These are phyloP conservation scores for Flammula alnicola DNA, from an alignment of 1,284 basidiomycete species.

Conservation along the genomic window DNA sequence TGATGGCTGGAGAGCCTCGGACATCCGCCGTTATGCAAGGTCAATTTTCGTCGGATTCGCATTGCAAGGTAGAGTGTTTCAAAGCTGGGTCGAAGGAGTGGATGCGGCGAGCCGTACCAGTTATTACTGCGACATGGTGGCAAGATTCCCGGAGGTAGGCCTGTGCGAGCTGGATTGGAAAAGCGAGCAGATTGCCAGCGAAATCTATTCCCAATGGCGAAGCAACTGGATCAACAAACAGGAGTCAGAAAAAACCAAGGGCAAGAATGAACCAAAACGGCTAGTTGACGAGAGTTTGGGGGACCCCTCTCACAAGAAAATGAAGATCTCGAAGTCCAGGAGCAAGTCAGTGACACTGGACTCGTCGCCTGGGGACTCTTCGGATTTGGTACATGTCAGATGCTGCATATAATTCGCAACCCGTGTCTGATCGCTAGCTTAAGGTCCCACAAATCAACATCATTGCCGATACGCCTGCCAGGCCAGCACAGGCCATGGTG, in stretches of 20 bases:
- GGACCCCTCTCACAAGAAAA: conserved; percentile 17
- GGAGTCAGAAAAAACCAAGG: conserved; percentile 11
- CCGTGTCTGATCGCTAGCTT: conserved; percentile 12
- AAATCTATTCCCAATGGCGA: conserved; percentile 15
- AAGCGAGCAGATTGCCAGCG: conserved; percentile 13
- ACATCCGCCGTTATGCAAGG: conserved; percentile 13
- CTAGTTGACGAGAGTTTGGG: conserved; percentile 13
- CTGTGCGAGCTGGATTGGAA: conserved; percentile 18
- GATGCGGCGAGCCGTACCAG: conserved; percentile 9
- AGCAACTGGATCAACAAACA: conserved; percentile 14
- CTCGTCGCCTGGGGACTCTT: conserved; percentile 7
- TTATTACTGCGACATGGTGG: conserved; percentile 16
- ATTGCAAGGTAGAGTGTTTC: conserved; percentile 13
- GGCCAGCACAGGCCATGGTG: conserved; percentile 11
- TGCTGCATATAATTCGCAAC: conserved; percentile 9
- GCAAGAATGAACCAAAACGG: conserved; percentile 14
- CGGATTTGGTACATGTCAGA: conserved; percentile 13
- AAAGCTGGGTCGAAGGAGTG: conserved; percentile 16
- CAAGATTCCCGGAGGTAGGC: conserved; percentile 15
- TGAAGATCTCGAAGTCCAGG: conserved; percentile 9
- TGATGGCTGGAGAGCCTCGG: conserved; percentile 16
- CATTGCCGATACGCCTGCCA: conserved; percentile 14
- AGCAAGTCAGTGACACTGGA: conserved; percentile 10
- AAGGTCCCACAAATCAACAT: conserved; percentile 15
- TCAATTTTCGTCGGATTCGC: conserved; percentile 17